Conservation (phyloP, 2,329 filamentous ascomycete genomes). For the Scopulariopsis brevicaulis region DNA sequence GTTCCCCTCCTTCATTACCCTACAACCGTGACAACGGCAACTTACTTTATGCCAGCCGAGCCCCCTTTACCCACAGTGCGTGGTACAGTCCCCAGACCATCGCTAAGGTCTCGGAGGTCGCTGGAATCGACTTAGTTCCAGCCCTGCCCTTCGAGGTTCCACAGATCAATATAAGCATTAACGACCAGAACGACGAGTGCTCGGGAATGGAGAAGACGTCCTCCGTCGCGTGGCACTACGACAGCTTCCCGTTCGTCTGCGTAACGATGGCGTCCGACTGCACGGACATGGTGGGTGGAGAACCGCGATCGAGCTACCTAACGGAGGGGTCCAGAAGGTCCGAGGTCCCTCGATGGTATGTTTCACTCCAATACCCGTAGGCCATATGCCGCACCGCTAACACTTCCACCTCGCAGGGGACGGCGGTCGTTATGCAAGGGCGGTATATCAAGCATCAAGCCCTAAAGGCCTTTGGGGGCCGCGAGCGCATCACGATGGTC, state of each 20-base stretch:
- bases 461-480: no score
- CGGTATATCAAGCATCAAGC: no score
- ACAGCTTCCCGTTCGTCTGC: slow-evolving; percentile 57
- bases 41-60: slow-evolving; percentile 27
- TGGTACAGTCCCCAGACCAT: slow-evolving; percentile 30
- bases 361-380: slow-evolving; percentile 14
- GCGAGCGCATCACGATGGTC: no score
- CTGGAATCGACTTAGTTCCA: slow-evolving; percentile 41
- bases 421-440: no score
- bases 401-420: no score
- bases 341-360: slow-evolving; percentile 48
- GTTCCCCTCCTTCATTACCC: no score
- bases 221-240: slow-evolving; percentile 53
- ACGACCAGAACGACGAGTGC: slow-evolving; percentile 28
- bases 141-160: slow-evolving; percentile 43
- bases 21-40: background rate
- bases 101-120: slow-evolving; percentile 35
- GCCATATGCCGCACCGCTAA: no score
- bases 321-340: slow-evolving; percentile 43
- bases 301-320: slow-evolving; percentile 47
- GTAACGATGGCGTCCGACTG: slow-evolving; percentile 58
- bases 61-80: slow-evolving; percentile 50
- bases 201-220: slow-evolving; percentile 24
- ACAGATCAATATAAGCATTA: slow-evolving; percentile 43
- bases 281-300: slow-evolving; percentile 50